Evolutionary conservation across 768 basidiomycete species (phyloP).

Genomic region (Chlorophyllum brunneum): DNA sequence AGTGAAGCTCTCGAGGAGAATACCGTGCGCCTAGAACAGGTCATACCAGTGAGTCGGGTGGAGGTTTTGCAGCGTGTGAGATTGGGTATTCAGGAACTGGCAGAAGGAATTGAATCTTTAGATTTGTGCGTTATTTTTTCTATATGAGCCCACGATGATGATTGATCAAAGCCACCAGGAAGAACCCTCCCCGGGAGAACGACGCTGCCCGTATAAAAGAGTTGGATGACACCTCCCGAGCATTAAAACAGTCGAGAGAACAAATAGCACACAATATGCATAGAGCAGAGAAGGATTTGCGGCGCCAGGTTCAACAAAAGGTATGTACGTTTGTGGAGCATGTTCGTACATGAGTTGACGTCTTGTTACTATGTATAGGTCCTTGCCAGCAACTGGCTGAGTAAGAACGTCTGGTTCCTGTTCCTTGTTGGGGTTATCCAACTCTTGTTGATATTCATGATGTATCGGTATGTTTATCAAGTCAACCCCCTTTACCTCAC

Average conservation of each 20-base stretch:
- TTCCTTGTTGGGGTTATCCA: conserved; percentile 32
- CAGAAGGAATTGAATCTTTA: conserved; percentile 49
- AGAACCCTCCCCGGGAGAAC: conserved; percentile 16
- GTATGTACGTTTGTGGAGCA: background rate
- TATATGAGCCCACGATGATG: background rate
- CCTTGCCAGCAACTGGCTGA: background rate
- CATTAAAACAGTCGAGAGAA: conserved; percentile 47
- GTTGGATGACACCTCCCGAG: conserved; percentile 48
- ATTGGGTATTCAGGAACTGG: conserved; percentile 54
- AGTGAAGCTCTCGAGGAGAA: conserved; percentile 21
- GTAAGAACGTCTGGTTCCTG: conserved; percentile 19
- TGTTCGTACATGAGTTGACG: background rate
- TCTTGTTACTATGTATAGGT: background rate
- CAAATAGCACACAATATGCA: conserved; percentile 38
- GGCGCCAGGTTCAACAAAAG: conserved; percentile 6
- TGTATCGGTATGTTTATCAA: conserved; percentile 52
- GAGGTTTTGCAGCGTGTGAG: conserved; percentile 58
- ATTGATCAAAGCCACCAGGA: conserved; percentile 1
- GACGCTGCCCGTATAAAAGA: conserved; percentile 45
- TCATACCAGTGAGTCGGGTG: conserved; percentile 29
- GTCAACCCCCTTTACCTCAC: background rate
- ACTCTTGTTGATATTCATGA: conserved; percentile 39
- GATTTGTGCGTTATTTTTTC: conserved; percentile 44
- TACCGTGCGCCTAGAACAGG: too few species aligned
- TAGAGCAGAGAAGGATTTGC: conserved; percentile 34